Evolutionary conservation across 352 stramenopile species (phyloP).

Genomic region (Globisporangium heterothallicum): DNA sequence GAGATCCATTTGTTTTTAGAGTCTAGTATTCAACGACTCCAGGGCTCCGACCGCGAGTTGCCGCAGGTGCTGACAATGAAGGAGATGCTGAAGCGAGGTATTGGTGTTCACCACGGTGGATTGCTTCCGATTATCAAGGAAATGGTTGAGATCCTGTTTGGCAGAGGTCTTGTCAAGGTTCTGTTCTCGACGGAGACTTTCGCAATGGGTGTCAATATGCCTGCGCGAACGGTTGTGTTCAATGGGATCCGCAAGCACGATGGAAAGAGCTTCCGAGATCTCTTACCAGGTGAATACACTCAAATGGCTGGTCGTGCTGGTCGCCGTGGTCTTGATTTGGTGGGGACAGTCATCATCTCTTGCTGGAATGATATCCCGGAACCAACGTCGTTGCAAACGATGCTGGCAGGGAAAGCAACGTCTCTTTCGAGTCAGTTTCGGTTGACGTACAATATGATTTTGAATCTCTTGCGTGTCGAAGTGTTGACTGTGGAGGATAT

Average conservation of each 20-base stretch:
- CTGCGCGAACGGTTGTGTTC: conserved; percentile 96
- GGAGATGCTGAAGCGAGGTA: conserved; percentile 93
- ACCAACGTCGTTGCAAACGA: conserved; percentile 86
- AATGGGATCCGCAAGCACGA: conserved; percentile 98
- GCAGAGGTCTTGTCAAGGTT: conserved; percentile 94
- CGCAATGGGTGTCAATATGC: conserved; percentile 99
- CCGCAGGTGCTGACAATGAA: conserved; percentile 98
- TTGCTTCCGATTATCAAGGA: conserved; percentile 99
- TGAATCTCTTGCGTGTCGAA: conserved; percentile 93
- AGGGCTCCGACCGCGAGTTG: conserved; percentile 95
- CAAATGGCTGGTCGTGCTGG: conserved; percentile 98
- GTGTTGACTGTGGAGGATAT: conserved; percentile 91
- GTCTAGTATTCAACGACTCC: conserved; percentile 64
- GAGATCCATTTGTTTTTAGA: conserved; percentile 84
- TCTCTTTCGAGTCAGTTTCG: conserved; percentile 96
- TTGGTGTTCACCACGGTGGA: conserved; percentile 96
- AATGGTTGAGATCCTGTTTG: conserved; percentile 99
- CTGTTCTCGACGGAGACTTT: conserved; percentile 99
- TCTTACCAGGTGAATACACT: conserved; percentile 87
- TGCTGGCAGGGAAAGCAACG: conserved; percentile 94
- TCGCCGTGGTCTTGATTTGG: conserved; percentile 94
- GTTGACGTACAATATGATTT: conserved; percentile 98
- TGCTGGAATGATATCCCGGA: conserved; percentile 97
- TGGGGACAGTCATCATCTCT: conserved; percentile 98
- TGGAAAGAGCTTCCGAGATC: conserved; percentile 88